Evolutionary conservation across 805 yeast species (phyloP).

Genomic region (Ogataea corticis): DNA sequence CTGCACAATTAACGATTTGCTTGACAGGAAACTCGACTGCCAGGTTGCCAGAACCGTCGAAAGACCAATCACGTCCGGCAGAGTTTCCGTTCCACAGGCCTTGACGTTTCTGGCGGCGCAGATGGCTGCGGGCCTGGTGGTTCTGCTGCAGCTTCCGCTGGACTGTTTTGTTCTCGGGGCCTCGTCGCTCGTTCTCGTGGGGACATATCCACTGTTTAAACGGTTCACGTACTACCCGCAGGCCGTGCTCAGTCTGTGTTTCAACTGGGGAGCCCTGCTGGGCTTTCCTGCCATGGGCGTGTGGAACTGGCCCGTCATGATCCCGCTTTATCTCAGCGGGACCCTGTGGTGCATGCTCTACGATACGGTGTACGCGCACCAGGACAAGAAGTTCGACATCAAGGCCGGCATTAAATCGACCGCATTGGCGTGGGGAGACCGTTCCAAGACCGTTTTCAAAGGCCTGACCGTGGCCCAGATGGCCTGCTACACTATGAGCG

Average conservation of each 20-base stretch:
- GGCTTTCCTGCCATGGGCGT: conserved; percentile 98
- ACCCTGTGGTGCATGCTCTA: conserved; percentile 93
- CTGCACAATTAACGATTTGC: conserved; percentile 89
- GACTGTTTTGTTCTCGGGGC: conserved; percentile 86
- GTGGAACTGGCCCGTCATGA: conserved; percentile 72
- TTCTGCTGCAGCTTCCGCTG: conserved; percentile 70
- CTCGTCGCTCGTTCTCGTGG: conserved; percentile 73
- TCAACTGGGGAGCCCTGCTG: conserved; percentile 90
- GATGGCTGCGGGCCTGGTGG: conserved; percentile 68
- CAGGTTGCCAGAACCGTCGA: conserved; percentile 86
- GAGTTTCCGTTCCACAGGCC: conserved; percentile 73
- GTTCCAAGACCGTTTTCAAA: conserved; percentile 67
- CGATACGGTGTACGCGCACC: conserved; percentile 97
- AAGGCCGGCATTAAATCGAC: conserved; percentile 93
- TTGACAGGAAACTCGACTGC: conserved; percentile 79
- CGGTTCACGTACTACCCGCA: conserved; percentile 97
- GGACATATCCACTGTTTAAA: conserved; percentile 89
- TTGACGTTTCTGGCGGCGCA: conserved; percentile 70
- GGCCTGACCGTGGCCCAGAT: conserved; percentile 70
- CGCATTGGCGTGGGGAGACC: conserved; percentile 90
- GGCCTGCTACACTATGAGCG: conserved; percentile 63
- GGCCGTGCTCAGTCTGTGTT: conserved; percentile 73
- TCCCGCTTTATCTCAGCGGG: conserved; percentile 73
- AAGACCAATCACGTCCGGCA: conserved; percentile 91
- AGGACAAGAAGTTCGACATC: conserved; percentile 86